phyloP scores from a whole-genome alignment of 768 basidiomycete species.

The Gelatoporia subvermispora region DNA sequence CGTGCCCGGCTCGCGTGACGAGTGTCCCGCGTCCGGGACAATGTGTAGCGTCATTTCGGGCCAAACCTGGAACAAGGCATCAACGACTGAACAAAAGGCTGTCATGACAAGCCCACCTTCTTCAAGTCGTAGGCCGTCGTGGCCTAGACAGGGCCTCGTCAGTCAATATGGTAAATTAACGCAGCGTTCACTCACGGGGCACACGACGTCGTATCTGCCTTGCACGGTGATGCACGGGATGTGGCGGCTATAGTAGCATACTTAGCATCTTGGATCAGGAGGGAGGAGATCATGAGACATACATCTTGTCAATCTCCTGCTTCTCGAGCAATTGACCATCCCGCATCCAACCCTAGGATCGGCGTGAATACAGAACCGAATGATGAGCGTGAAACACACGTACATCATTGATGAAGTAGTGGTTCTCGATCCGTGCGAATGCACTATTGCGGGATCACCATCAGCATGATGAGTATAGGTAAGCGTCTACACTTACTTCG shows the following conservation, averaged over 20 bases:
- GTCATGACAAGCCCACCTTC: constrained; percentile 37
- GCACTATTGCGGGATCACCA: constrained; percentile 44
- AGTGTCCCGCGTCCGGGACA: constrained; percentile 86
- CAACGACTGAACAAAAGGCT: not conserved
- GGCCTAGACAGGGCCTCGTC: constrained; percentile 35
- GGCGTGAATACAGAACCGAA: constrained; percentile 5
- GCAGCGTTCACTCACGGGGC: constrained; percentile 48
- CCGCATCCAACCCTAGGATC: constrained; percentile 70
- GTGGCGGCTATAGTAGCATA: constrained; percentile 53
- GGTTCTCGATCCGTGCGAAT: constrained; percentile 86
- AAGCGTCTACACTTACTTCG: constrained; percentile 46
- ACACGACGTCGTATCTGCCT: constrained; percentile 87
- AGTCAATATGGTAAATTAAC: not conserved
- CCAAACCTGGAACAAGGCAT: constrained; percentile 45
- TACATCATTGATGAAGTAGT: constrained; percentile 83
- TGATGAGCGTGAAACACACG: constrained; percentile 13
- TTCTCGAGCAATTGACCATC: constrained; percentile 83
- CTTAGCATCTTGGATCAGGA: not conserved
- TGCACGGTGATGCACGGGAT: constrained; percentile 82
- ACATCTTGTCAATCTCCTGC: constrained; percentile 89
- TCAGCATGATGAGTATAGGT: not conserved
- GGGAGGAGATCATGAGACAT: constrained; percentile 13
- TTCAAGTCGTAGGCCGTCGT: constrained; percentile 80
- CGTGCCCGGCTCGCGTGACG: constrained; percentile 68
- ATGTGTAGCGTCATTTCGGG: constrained; percentile 73